Conservation (phyloP, 805 yeast genomes). For the Saccharomyces mikatae region DNA sequence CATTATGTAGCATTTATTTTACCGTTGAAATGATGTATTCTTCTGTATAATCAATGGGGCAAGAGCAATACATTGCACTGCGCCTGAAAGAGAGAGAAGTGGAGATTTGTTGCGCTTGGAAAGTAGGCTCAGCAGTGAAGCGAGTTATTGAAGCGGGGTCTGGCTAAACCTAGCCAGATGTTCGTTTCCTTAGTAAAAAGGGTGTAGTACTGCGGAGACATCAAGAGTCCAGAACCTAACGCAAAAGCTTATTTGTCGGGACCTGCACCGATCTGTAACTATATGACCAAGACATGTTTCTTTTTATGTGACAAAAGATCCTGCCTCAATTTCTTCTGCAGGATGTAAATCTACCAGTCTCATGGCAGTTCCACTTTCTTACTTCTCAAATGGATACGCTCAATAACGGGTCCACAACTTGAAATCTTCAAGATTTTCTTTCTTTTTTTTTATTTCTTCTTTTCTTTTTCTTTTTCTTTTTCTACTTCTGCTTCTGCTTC, state of each 20-base stretch:
- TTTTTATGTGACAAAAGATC: neutral
- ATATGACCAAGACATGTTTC: neutral
- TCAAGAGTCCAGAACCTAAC: neutral
- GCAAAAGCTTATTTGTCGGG: neutral
- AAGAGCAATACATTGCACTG: neutral
- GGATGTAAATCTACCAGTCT: neutral
- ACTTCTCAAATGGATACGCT: neutral
- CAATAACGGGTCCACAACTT: neutral
- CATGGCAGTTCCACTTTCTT: neutral
- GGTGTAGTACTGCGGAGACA: neutral
- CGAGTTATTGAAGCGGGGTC: neutral
- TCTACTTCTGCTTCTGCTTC: neutral
- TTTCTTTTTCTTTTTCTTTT: neutral
- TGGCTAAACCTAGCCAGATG: neutral
- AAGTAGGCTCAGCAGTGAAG: neutral
- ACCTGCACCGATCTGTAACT: neutral
- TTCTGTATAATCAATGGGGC: neutral
- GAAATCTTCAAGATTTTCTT: neutral
- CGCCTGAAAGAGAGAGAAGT: neutral
- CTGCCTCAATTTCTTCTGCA: neutral
- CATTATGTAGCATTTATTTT: too few relatives aligned
- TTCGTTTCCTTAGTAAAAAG: neutral
- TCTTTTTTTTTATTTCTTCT: neutral
- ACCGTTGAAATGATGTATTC: neutral
- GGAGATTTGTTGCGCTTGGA: neutral